Conservation (phyloP, 345 rosid species). For the Bruguiera sexangula region DNA sequence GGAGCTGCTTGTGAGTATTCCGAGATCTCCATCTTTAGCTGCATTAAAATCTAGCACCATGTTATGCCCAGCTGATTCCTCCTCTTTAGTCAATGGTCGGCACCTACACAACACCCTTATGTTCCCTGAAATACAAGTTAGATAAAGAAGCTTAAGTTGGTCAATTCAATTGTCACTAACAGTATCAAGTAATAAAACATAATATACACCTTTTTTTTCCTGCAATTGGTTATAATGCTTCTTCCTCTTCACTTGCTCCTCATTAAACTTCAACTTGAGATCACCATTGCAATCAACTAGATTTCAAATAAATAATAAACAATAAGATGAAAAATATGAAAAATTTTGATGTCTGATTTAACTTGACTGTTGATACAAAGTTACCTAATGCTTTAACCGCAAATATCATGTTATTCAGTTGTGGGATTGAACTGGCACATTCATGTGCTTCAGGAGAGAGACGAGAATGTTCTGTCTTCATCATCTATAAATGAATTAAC, state of each 20-base stretch:
- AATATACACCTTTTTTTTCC: constrained; percentile 16
- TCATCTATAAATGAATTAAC: constrained; percentile 7
- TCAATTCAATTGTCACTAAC: neutral
- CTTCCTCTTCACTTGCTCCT: constrained; percentile 21
- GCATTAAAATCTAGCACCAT: constrained; percentile 15
- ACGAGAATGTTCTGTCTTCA: constrained; percentile 14
- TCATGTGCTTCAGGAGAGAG: constrained; percentile 18
- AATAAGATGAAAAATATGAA: neutral
- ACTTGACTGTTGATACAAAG: neutral
- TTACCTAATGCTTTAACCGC: constrained; percentile 14
- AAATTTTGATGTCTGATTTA: too few species aligned
- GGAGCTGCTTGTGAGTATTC: constrained; percentile 8
- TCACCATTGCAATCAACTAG: constrained; percentile 17
- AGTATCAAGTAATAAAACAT: neutral
- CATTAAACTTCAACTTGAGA: constrained; percentile 19
- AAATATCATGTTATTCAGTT: constrained; percentile 12
- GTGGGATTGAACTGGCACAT: constrained; percentile 6
- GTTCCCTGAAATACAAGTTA: constrained; percentile 15
- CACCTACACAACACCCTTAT: constrained; percentile 26
- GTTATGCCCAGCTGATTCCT: constrained; percentile 9
- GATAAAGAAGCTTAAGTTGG: neutral
- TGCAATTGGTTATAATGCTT: constrained; percentile 20
- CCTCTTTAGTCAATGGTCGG: constrained; percentile 20
- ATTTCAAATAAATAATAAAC: neutral
- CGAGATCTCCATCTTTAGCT: constrained; percentile 24